These are phyloP conservation scores for Canavalia ensiformis DNA, from an alignment of 306 rosid genomes.

Conservation along the genomic window DNA sequence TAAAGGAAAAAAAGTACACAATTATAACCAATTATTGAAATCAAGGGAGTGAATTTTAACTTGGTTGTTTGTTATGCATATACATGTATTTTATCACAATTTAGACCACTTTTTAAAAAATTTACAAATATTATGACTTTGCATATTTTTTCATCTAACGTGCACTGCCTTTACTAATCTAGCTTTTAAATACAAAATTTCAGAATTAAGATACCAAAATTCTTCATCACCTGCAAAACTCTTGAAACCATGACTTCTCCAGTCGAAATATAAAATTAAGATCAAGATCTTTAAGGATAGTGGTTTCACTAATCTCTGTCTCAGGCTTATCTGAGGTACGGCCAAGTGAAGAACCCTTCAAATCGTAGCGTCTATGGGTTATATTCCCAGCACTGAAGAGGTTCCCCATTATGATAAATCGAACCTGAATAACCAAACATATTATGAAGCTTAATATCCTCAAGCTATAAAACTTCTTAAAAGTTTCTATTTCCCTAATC, in stretches of 20 bases:
- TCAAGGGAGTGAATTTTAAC: background rate
- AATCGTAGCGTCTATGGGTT: constrained; percentile 85
- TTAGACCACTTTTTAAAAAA: background rate
- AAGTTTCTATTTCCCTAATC: background rate
- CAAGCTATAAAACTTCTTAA: background rate
- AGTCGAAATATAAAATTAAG: constrained; percentile 83
- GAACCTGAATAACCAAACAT: constrained; percentile 65
- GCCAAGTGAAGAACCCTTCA: constrained; percentile 95
- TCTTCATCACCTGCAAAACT: constrained; percentile 76
- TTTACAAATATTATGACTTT: background rate
- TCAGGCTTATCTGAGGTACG: constrained; percentile 79
- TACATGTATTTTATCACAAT: background rate
- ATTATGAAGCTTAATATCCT: background rate
- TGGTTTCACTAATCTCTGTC: constrained; percentile 82
- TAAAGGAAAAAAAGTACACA: background rate
- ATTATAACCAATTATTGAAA: background rate
- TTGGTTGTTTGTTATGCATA: background rate
- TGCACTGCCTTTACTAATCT: background rate
- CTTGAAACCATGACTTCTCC: constrained; percentile 77
- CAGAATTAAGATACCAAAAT: constrained; percentile 22
- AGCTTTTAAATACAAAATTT: constrained; percentile 7
- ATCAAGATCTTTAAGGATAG: constrained; percentile 96
- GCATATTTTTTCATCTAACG: background rate
- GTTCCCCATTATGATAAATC: constrained; percentile 95
- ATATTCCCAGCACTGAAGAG: constrained; percentile 71